Evolutionary conservation across 352 stramenopile genomes (phyloP).

Genomic region (Stramenopiles sp.): DNA sequence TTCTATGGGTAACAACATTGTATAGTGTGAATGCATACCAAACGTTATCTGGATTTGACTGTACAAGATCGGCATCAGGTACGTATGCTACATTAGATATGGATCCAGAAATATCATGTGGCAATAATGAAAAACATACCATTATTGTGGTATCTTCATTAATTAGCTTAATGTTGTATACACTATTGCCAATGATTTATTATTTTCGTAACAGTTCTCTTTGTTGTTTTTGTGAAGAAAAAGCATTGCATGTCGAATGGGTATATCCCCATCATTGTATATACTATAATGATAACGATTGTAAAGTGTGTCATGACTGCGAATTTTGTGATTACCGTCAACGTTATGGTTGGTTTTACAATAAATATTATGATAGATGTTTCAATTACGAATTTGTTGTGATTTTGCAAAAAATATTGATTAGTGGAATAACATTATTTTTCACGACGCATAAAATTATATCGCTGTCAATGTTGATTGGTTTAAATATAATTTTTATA

Average conservation of each 20-base stretch:
- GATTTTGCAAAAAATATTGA: neutral
- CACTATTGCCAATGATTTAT: neutral
- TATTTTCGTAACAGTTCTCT: no score
- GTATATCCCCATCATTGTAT: neutral
- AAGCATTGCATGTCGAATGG: neutral
- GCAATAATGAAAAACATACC: neutral
- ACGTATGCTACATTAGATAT: neutral
- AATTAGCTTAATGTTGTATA: neutral
- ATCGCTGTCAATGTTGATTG: neutral
- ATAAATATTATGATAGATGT: neutral
- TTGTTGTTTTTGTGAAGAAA: neutral
- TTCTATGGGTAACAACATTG: neutral
- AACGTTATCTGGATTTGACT: neutral
- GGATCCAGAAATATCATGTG: neutral
- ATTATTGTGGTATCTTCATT: neutral
- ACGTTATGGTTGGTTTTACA: constrained; percentile 3
- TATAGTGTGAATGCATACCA: neutral
- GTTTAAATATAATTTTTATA: neutral
- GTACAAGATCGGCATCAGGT: neutral
- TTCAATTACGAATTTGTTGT: neutral
- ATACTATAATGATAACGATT: neutral
- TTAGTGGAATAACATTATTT: neutral
- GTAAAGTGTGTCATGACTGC: neutral
- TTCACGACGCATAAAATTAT: neutral
- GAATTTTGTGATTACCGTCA: neutral